Conservation (phyloP, 2,329 filamentous ascomycete species). For the Clonostachys chloroleuca region DNA sequence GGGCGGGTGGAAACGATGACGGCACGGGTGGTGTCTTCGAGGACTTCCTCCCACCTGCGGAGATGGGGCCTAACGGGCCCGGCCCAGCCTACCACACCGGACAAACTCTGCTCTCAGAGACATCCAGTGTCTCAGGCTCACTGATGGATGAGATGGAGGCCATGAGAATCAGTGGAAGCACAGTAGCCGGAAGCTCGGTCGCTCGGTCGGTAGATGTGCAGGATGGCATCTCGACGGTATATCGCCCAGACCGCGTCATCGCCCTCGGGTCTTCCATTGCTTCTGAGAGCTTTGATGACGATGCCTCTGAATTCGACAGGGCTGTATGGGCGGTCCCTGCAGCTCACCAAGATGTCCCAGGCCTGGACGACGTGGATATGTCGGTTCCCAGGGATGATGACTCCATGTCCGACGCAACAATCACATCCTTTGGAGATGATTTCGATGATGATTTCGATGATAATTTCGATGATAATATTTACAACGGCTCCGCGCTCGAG, state of each 20-base stretch:
- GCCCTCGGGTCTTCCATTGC: conserved; percentile 22
- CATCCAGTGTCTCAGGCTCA: conserved; percentile 25
- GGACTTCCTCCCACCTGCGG: conserved; percentile 28
- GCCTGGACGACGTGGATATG: too few species aligned
- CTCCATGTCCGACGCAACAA: too few species aligned
- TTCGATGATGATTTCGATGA: too few species aligned
- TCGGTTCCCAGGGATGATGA: too few species aligned
- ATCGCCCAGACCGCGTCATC: conserved; percentile 20
- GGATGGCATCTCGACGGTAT: conserved; percentile 31
- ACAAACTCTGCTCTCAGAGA: conserved; percentile 23
- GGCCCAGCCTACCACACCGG: conserved; percentile 43
- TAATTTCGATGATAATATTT: too few species aligned
- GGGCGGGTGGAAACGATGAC: conserved; percentile 55
- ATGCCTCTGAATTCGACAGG: conserved; percentile 21
- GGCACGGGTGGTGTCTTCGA: conserved; percentile 46
- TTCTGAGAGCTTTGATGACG: conserved; percentile 27
- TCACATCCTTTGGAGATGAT: too few species aligned
- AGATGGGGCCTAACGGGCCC: conserved; percentile 38
- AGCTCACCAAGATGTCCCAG: too few species aligned
- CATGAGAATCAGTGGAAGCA: conserved; percentile 11
- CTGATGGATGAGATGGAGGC: conserved; percentile 25
- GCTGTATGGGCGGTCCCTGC: conserved; percentile 20
- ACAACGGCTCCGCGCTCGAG: too few species aligned
- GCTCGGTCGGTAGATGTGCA: conserved; percentile 29
- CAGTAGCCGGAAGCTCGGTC: conserved; percentile 22